Evolutionary conservation across 495 filamentous ascomycete genomes (phyloP).

Genomic region (Haplographium delicatum): DNA sequence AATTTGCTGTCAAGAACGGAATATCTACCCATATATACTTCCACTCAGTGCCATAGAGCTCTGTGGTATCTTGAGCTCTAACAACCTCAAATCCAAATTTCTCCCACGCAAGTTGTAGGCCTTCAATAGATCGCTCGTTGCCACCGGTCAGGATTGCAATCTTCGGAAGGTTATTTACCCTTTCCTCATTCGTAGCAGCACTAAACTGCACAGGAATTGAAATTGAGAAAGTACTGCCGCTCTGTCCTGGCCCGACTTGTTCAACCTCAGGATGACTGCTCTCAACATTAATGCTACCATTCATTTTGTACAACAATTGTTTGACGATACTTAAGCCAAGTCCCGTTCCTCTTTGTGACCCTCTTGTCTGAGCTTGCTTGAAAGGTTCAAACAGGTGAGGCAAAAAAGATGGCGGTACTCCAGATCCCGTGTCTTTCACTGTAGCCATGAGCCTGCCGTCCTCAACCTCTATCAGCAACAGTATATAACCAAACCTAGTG

Average conservation of each 20-base stretch:
- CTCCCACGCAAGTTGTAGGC: conserved; percentile 22
- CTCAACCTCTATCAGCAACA: conserved; percentile 21
- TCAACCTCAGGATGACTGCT: conserved; percentile 32
- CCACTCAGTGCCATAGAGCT: conserved; percentile 16
- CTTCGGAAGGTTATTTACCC: neutral
- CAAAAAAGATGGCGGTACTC: conserved; percentile 45
- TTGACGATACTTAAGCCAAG: conserved; percentile 45
- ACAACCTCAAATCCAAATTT: conserved; percentile 22
- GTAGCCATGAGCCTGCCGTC: conserved; percentile 24
- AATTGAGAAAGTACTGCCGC: conserved; percentile 23
- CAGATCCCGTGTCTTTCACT: conserved; percentile 45
- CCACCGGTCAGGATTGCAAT: conserved; percentile 21
- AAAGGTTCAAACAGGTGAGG: conserved; percentile 47
- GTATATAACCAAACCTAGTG: conserved; percentile 35
- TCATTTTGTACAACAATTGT: conserved; percentile 40
- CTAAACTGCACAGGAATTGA: conserved; percentile 20
- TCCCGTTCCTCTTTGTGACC: conserved; percentile 40
- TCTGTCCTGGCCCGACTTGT: conserved; percentile 14
- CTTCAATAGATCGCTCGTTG: conserved; percentile 15
- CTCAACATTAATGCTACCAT: conserved; percentile 40
- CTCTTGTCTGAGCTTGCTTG: conserved; percentile 42
- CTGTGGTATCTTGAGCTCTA: conserved; percentile 4
- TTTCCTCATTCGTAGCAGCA: neutral
- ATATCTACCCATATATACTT: conserved; percentile 27
- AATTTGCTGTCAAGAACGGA: conserved; percentile 14